Base-by-base conservation (phyloP, 306 rosid species). In the Abrus pulchellus region DNA sequence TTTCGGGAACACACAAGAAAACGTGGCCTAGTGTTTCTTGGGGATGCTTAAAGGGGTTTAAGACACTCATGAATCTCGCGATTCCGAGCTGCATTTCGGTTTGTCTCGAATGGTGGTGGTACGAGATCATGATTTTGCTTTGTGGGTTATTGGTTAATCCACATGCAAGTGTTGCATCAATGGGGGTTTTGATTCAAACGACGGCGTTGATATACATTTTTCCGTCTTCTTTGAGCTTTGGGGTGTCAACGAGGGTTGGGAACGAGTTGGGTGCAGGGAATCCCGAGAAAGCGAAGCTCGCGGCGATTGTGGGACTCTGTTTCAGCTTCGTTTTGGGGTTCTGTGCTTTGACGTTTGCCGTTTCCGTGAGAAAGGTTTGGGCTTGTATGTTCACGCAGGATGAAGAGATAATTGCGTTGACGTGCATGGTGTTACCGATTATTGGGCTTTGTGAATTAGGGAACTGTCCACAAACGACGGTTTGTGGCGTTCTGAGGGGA, bases 61-160 rank as follows among this genome's bases (percentile, higher is more conserved):
- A 53, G 1, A 5, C 8, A 9, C 41, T 82, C 6, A 1, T 85
- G 14, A 78, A 64, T 7, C 61, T 85, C 7, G 64, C 88, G 9
- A 43, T 82, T 29, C 86, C 88, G 5, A 85, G 86, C 4, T 85
- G 88, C 49, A 32, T 77, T 50, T 85, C 85, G 1, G 80, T 81
- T 20, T 85, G 88, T 36, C 85, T 85, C 6, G 88, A 85, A 60
- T 85, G 88, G 88, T 85, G 88, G 88, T 85, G 88, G 88, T 85
- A 85, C 20, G 88, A 85, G 11, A 85, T 85, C 5, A 85, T 85
- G 85, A 73, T 68, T 7, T 77, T 85, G 5, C 52, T 85, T 0
- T 85, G 88, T 11, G 88, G 88, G 0, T 36, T 81, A 9, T 38
- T 85, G 0, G 7, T 59, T 0, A 60, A 77, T 61, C 88, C 88